Base-by-base conservation (phyloP, 1,139 yeast species). In the Debaryomyces sp. region DNA sequence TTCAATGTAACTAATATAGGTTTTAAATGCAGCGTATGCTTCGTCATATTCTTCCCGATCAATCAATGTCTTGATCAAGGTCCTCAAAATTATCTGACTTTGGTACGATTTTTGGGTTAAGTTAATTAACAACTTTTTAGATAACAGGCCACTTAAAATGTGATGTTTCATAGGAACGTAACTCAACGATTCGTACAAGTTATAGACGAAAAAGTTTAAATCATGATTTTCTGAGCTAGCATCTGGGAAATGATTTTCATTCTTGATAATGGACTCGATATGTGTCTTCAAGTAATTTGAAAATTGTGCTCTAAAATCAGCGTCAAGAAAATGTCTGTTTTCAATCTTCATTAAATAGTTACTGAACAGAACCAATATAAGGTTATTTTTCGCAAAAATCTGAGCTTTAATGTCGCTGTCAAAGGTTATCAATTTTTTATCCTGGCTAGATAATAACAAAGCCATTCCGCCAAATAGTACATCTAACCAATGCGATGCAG, bases 1-100 rank as follows among this genome's bases (percentile, higher is more conserved):
- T 22, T 68, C 67, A 13, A 70, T 50, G 53, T 76, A 76, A 32
- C 58, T 58, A 5, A 64, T 57, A 49, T 67, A 74, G 0, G 80
- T 74, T 29, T 67, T 68, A 49, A 75, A 70, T 0, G 76, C 79
- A 5, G 76, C 77, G 48, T 70, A 63, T 0, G 80, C 80, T 54
- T 76, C 80, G 51, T 76, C 80, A 49, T 62, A 70, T 54, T 75
- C 78, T 13, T 63, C 58, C 46, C 68, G 59, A 33, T 71, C 74
- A 22, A 75, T 58, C 46, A 75, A 63, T 1, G 69, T 61, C 48
- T 67, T 63, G 34, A 76, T 68, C 43, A 71, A 65, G 48, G 66
- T 67, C 10, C 67, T 58, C 29, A 74, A 61, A 12, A 75, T 67
- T 2, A 61, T 53, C 49, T 67, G 68, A 54, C 75, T 71, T 50